A percentile compares a stretch with the other conserved stretches of the same genome.
These are phyloP conservation scores for Ramalina intermedia DNA, from an alignment of 495 filamentous ascomycete genomes.

Conservation along the genomic window DNA sequence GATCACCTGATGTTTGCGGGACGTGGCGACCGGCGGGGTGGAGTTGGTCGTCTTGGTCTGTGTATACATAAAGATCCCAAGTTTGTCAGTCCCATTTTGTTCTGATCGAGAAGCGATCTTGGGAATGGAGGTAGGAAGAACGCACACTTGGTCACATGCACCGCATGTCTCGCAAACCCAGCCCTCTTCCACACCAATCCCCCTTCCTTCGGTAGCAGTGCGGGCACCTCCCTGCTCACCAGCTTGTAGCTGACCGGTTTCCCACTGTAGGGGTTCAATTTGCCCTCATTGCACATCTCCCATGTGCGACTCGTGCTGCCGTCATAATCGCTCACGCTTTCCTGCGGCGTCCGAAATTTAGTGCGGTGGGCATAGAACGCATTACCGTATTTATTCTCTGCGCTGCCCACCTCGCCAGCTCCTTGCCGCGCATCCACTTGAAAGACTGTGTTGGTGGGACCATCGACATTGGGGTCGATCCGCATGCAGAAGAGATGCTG, in stretches of 20 bases:
- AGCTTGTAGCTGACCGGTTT: constrained; percentile 88
- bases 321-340: constrained; percentile 69
- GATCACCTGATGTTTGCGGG: constrained; percentile 80
- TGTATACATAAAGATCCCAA: too few species aligned
- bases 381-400: constrained; percentile 83
- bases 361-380: constrained; percentile 89
- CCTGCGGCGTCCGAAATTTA: constrained; percentile 57
- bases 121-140: neutral
- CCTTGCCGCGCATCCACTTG: constrained; percentile 58
- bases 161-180: constrained; percentile 79
- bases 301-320: constrained; percentile 67
- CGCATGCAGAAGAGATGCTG: constrained; percentile 93
- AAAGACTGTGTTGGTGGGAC: constrained; percentile 72
- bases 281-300: constrained; percentile 81
- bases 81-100: neutral
- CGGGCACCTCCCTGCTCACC: constrained; percentile 70
- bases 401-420: constrained; percentile 55
- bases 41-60: constrained; percentile 73
- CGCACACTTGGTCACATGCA: constrained; percentile 86
- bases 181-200: constrained; percentile 88
- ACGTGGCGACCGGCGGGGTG: constrained; percentile 90
- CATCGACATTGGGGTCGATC: constrained; percentile 80
- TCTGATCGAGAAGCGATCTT: too few species aligned
- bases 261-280: constrained; percentile 69
- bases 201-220: constrained; percentile 67